Conservation (phyloP, 176 grass and related monocot species). For the Chrysopogon serrulatus region DNA sequence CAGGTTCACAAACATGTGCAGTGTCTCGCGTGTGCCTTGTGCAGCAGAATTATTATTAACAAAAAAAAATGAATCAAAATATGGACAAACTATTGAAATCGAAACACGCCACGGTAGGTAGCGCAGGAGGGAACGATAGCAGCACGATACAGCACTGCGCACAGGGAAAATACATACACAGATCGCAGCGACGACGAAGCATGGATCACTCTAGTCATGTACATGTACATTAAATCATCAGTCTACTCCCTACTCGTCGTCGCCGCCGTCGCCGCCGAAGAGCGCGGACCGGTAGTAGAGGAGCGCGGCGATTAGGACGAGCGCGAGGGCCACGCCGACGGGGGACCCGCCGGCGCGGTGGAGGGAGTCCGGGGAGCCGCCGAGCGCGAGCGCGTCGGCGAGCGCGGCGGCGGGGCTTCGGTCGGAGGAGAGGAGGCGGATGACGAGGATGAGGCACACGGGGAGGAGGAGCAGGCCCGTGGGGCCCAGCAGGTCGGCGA, state of each 20-base stretch:
- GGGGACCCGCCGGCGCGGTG: constrained; percentile 68
- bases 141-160: not conserved
- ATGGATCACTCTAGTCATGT: no score
- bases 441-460: constrained; percentile 58
- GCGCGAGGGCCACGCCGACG: constrained; percentile 54
- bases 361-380: constrained; percentile 45
- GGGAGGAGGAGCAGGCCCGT: constrained; percentile 62
- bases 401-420: constrained; percentile 28
- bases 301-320: constrained; percentile 43
- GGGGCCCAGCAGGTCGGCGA: constrained; percentile 52
- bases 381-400: constrained; percentile 26
- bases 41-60: not conserved
- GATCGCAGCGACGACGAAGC: not conserved
- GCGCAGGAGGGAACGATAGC: not conserved
- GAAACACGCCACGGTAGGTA: not conserved
- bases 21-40: no score
- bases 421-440: constrained; percentile 73
- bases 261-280: constrained; percentile 39
- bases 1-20: not conserved
- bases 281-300: constrained; percentile 55
- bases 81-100: not conserved
- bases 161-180: no score
- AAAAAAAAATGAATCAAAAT: not conserved
- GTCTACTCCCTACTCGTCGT: no score
- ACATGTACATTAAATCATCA: not conserved